Conservation (phyloP, 1,139 yeast genomes). For the Magnusiomyces magnusii region DNA sequence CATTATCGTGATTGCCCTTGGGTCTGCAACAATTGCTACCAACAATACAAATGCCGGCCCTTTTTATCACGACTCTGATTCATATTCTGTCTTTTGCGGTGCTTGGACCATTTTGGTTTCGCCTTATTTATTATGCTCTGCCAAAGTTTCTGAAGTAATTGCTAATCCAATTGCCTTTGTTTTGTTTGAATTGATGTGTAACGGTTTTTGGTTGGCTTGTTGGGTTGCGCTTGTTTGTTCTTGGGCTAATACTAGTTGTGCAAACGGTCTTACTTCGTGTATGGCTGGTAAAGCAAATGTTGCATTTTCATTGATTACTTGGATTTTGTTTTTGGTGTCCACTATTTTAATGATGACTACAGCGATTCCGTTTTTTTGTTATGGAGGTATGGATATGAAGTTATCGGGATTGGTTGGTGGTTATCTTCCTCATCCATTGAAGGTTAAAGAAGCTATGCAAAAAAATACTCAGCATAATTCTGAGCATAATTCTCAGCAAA, state of each 20-base stretch:
- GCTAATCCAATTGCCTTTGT: slow-evolving; percentile 14
- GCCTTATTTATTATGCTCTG: slow-evolving; percentile 4
- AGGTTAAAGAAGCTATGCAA: not conserved
- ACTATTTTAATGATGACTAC: slow-evolving; percentile 5
- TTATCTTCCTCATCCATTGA: not conserved
- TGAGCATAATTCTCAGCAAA: too few species aligned
- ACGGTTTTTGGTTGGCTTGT: slow-evolving; percentile 19
- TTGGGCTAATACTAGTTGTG: slow-evolving; percentile 12
- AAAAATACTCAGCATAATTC: not conserved
- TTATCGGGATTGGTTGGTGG: not conserved
- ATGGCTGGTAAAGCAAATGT: slow-evolving; percentile 19
- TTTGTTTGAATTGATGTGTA: slow-evolving; percentile 14
- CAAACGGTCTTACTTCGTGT: slow-evolving; percentile 13
- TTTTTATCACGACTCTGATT: slow-evolving; percentile 8
- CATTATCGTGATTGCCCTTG: slow-evolving; percentile 15
- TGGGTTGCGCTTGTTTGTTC: slow-evolving; percentile 17
- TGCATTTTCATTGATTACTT: slow-evolving; percentile 17
- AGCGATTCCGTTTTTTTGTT: not conserved
- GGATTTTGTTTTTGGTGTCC: slow-evolving; percentile 14
- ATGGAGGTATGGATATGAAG: not conserved
- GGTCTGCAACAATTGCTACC: slow-evolving; percentile 7
- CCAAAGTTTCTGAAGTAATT: not conserved
- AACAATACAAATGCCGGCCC: not conserved
- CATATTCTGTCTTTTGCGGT: slow-evolving; percentile 15
- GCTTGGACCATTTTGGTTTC: slow-evolving; percentile 17